Evolutionary conservation across 148 eudicot species (phyloP), one percentile per base, ranked within the genome.

Genomic region (Rhododendron griersonianum): DNA sequence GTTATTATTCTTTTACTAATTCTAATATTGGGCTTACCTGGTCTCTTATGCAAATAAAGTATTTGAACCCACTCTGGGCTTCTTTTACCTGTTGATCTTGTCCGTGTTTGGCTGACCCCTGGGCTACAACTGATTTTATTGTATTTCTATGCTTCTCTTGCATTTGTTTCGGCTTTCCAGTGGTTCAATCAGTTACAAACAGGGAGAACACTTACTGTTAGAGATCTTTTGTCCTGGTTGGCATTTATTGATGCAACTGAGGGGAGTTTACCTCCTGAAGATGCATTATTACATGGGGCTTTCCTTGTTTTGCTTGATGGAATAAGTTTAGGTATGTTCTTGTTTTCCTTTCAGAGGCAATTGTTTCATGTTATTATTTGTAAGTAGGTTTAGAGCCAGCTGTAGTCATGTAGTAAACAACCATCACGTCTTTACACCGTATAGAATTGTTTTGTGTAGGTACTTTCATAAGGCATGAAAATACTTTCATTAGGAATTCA

Each of bases 171-270:
- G 51, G 39, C 33, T 82, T 65, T 88, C 78, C 93, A 96, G 98
- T 97, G 99, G 99, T 97, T 95, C 92, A 95, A 97, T 87, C 88
- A 87, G 89, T 89, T 93, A 83, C 93, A 94, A 88, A 93, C 93
- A 25, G 95, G 99, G 82, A 93, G 99, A 88, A 55, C 84, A 48
- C 99, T 97, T 86, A 95, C 99, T 19, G 94, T 95, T 30, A 93
- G 99, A 86, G 99, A 97, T 89, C 98, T 97, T 86, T 93, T 95
- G 84, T 94, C 99, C 65, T 97, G 99, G 99, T 87, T 97, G 84
- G 95, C 92, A 61, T 97, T 97, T 89, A 89, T 97, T 51, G 84
- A 90, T 78, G 90, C 88, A 82, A 86, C 95, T 50, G 87, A 85
- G 86, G 87, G 84, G 87, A 90, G 84, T 86, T 91, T 97, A 81